phyloP scores from a whole-genome alignment of 2,329 filamentous ascomycete genomes.

The Fusarium napiforme region DNA sequence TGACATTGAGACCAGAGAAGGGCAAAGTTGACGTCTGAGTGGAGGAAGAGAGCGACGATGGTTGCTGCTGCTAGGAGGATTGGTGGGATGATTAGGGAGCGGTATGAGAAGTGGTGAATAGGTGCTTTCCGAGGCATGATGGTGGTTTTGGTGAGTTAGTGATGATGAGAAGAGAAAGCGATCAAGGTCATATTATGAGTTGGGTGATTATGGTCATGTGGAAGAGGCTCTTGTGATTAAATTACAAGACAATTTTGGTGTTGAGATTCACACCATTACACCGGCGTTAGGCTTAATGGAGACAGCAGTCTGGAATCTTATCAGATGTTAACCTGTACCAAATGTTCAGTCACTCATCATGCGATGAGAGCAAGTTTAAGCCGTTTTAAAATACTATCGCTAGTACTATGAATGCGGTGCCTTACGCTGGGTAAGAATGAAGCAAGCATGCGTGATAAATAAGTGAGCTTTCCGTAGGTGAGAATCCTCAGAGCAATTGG shows the following conservation, averaged over 20 bases:
- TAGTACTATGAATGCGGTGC: fast-evolving
- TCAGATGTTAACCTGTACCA: background rate
- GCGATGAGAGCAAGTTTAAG: background rate
- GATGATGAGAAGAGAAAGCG: background rate
- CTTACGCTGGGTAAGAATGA: fast-evolving
- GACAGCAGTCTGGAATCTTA: background rate
- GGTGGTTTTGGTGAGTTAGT: background rate
- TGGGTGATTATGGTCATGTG: constrained; percentile 17
- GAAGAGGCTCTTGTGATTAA: constrained; percentile 35
- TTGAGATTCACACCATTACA: constrained; percentile 25
- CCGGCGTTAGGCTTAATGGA: constrained; percentile 21
- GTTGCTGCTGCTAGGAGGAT: constrained; percentile 59
- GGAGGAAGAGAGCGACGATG: constrained; percentile 54
- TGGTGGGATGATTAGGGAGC: constrained; percentile 62
- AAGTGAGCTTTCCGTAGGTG: background rate
- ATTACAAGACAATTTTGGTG: constrained; percentile 19
- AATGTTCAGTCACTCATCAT: background rate
- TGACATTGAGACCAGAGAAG: constrained; percentile 66
- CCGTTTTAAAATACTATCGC: too few relatives aligned
- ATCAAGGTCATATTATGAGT: background rate
- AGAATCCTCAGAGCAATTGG: background rate
- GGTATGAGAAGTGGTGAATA: constrained; percentile 63
- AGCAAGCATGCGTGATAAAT: too few relatives aligned
- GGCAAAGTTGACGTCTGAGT: constrained; percentile 62
- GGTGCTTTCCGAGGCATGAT: constrained; percentile 52